Conservation (phyloP, 176 grass and related monocot genomes). For the Stipa capillata region DNA sequence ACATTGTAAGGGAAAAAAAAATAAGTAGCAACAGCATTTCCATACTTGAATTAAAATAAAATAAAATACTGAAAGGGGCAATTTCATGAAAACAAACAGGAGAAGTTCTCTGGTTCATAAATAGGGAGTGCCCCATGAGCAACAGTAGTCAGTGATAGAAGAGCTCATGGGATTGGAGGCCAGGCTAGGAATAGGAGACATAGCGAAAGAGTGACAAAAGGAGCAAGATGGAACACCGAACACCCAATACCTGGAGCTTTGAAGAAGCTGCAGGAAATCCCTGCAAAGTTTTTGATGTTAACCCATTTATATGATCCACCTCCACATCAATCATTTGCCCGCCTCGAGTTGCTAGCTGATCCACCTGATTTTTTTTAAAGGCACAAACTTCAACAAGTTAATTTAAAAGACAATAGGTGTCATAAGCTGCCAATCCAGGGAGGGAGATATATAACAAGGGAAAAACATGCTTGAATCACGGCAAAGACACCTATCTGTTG, state of each 20-base stretch:
- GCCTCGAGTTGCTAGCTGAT: conserved; percentile 12
- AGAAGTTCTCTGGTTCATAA: background rate
- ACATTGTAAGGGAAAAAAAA: background rate
- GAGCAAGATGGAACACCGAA: background rate
- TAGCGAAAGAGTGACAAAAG: background rate
- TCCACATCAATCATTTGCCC: conserved; percentile 32
- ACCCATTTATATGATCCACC: conserved; percentile 40
- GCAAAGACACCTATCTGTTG: background rate
- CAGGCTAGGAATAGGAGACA: background rate
- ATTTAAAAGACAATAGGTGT: background rate
- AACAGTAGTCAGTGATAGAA: background rate
- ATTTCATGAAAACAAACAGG: conserved; percentile 2
- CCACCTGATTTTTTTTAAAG: conserved; percentile 27
- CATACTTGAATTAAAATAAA: background rate
- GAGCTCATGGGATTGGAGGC: background rate
- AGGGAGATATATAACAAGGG: background rate
- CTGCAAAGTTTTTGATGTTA: conserved; percentile 30
- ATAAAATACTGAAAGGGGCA: background rate
- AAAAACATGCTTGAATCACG: background rate
- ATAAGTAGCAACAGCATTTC: background rate
- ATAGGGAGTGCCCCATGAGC: background rate
- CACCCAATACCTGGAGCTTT: conserved; percentile 50
- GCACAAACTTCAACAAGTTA: background rate
- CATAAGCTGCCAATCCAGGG: background rate
- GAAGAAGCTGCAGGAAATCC: conserved; percentile 35